Evolutionary conservation across 352 stramenopile genomes (phyloP), one percentile per base, ranked within the genome.

Genomic region (Pythium vanterpoolii): DNA sequence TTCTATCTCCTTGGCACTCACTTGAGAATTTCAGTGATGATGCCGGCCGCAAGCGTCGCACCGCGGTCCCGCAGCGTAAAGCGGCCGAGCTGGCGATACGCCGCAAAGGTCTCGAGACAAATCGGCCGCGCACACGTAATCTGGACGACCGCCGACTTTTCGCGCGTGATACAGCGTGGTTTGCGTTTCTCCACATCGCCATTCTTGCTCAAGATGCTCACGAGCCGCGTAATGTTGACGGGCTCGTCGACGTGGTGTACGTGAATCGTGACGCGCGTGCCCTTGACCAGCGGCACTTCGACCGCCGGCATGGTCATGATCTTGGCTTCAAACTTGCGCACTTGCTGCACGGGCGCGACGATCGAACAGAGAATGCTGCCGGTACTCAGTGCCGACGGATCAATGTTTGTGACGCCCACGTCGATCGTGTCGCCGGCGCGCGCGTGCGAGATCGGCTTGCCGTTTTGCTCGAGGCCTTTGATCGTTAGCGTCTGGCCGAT

Each of bases 301-400:
- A 96, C 78, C 4, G 79, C 73, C 0, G 86, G 83, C 83, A 96
- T 93, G 1, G 85, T 94, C 81, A 94, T 92, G 64, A 96, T 96
- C 79, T 96, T 92, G 46, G 85, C 85, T 61, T 96, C 84, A 33
- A 96, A 93, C 47, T 76, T 77, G 23, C 74, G 77, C 18, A 83
- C 86, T 6, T 89, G 74, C 9, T 73, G 75, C 59, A 96, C 82
- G 0, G 86, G 86, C 10, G 77, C 90, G 44, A 76, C 73, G 51
- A 94, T 78, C 8, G 86, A 94, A 61, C 84, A 96, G 44, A 96
- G 49, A 47, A 96, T 92, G 55, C 84, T 93, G 24, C 86, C 84
- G 9, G 77, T 92, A 56, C 73, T 90, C 40, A 93, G 58, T 19
- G 78, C 79, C 2, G 70, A 77, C 4, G 77, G 70, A 40, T 95